phyloP scores from a whole-genome alignment of 805 yeast genomes.

The Yarrowia deformans region DNA sequence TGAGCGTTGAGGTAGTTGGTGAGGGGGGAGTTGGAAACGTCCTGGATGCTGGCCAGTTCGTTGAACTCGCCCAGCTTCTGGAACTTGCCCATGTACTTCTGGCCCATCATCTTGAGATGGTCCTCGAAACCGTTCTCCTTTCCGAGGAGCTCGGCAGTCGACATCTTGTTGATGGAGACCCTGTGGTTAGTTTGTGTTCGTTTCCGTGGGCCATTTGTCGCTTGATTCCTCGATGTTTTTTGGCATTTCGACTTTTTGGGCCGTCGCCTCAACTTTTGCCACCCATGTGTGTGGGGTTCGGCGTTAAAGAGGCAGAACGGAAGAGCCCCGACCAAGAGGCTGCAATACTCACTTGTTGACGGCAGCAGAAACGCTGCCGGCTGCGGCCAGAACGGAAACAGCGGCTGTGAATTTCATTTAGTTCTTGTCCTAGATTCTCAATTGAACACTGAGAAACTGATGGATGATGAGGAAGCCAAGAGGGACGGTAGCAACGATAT shows the following conservation, averaged over 20 bases:
- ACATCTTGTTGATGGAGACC: constrained; percentile 65
- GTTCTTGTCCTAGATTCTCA: constrained; percentile 35
- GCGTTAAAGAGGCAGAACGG: constrained; percentile 4
- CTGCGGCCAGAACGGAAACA: constrained; percentile 42
- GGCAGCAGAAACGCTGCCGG: constrained; percentile 46
- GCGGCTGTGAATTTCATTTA: constrained; percentile 44
- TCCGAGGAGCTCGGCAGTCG: constrained; percentile 63
- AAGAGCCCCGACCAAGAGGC: not conserved
- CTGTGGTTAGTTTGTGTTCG: constrained; percentile 50
- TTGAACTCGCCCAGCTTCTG: constrained; percentile 42
- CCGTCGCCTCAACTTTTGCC: constrained; percentile 14
- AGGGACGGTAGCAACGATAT: constrained; percentile 31
- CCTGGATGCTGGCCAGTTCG: constrained; percentile 49
- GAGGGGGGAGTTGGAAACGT: constrained; percentile 78
- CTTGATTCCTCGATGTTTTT: not conserved
- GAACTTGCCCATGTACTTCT: constrained; percentile 65
- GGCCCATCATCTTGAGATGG: constrained; percentile 65
- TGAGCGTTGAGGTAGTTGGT: constrained; percentile 96
- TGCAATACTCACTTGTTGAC: constrained; percentile 48
- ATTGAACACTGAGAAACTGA: constrained; percentile 31
- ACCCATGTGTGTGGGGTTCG: constrained; percentile 23
- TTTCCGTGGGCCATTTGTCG: not conserved
- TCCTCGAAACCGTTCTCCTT: constrained; percentile 51
- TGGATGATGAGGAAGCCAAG: constrained; percentile 36
- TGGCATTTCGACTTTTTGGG: not conserved